phyloP scores from a whole-genome alignment of 2,329 filamentous ascomycete species.

The Pseudogymnoascus sp. region DNA sequence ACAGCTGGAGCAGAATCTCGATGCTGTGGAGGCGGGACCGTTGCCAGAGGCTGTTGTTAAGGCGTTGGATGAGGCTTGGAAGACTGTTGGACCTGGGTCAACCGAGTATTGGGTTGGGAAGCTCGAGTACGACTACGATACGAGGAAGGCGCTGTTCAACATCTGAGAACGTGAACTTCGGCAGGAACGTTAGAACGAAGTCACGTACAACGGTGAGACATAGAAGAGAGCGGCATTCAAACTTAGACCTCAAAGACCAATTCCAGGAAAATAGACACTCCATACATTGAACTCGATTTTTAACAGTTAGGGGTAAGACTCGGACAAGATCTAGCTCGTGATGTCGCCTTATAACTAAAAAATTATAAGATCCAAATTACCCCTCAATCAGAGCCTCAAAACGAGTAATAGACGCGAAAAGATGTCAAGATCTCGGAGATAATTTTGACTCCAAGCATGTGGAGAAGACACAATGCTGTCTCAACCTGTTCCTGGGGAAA shows the following conservation, averaged over 20 bases:
- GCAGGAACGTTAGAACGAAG: not conserved
- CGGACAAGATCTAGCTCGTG: not conserved
- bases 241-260: not conserved
- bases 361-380: not conserved
- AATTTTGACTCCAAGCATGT: not conserved
- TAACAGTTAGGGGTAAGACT: not conserved
- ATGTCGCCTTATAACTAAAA: not conserved
- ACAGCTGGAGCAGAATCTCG: conserved; percentile 34
- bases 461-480: not conserved
- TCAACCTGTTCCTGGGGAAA: not conserved
- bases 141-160: conserved; percentile 19
- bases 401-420: not conserved
- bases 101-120: conserved; percentile 18
- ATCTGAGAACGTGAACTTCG: not conserved
- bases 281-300: not conserved
- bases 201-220: not conserved
- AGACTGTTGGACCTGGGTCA: conserved; percentile 41
- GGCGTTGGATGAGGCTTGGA: conserved; percentile 56
- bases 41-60: conserved; percentile 57
- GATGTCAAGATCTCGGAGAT: not conserved
- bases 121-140: conserved; percentile 20
- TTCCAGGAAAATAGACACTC: not conserved
- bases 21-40: conserved; percentile 42
- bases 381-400: not conserved
- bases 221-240: not conserved